Evolutionary conservation across 2,329 filamentous ascomycete species (phyloP), one percentile per base, ranked within the genome.

Genomic region (Xylariales sp.): DNA sequence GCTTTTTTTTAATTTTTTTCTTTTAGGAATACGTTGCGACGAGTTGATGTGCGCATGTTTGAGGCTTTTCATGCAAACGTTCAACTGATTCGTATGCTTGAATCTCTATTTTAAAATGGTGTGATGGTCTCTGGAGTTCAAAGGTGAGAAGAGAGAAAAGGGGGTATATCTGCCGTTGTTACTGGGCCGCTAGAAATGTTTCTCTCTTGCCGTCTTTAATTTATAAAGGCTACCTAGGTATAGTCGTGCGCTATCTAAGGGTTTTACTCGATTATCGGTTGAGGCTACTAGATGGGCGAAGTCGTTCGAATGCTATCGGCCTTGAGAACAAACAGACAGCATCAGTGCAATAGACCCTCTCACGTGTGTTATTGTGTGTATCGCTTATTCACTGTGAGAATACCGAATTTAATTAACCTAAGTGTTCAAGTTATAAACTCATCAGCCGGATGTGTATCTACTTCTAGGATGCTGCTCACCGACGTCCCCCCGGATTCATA

Each of bases 61-160:
- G 34, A 41, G 14, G 32, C 28, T 49, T 18, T 56, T 50, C 49
- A 36, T 18, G n/a, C 30, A 7, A 48, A 5, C 5, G 32, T 48
- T 45, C 3, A 34, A 58, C 30, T 12, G 18, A 46, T 36, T 46
- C n/a, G 41, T 12, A 53, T 39, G 58, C 43, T 49, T 30, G 5
- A 58, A 54, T 62, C 30, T 46, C 36, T 16, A 34, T 43, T 39
- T 52, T 30, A 36, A 53, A 52, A 57, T 6, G 55, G 18, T 43
- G 8, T 34, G 32, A 46, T 53, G 30, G 14, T 34, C 34, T 57
- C 8, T 6, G n/a, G 36, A 14, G 23, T 48, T 39, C 23, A 49
- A 43, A 68, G n/a, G 32, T 12, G 57, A 50, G 34, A 36, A 3
- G 12, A 1, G 9, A 8, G 8, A 8, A 8, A 8, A 8, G 8